Conservation (phyloP, 1,284 basidiomycete species). For the Lentinula novae-zelandiae region DNA sequence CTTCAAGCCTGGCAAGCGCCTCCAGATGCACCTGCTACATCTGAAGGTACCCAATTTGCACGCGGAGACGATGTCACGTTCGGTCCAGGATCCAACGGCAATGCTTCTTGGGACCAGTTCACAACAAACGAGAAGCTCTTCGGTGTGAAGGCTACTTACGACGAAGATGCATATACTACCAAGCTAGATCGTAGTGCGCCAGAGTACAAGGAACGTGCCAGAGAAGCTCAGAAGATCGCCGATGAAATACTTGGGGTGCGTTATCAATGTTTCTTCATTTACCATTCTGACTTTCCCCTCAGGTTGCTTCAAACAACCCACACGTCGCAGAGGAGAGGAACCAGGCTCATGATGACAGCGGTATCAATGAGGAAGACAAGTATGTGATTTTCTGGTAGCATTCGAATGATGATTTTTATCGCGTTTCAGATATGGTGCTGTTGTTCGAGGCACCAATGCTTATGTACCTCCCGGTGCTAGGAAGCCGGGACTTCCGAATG, state of each 20-base stretch:
- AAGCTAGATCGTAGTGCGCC: slow-evolving; percentile 83
- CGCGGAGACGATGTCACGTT: slow-evolving; percentile 67
- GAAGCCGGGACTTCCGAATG: slow-evolving; percentile 26
- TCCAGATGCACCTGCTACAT: slow-evolving; percentile 22
- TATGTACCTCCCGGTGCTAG: slow-evolving; percentile 91
- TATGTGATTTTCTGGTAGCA: slow-evolving; percentile 33
- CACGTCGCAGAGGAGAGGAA: slow-evolving; percentile 93
- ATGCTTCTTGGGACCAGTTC: slow-evolving; percentile 90
- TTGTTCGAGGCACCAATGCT: slow-evolving; percentile 83
- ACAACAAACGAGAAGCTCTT: slow-evolving; percentile 91
- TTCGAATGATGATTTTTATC: slow-evolving; percentile 15
- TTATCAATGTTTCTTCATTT: slow-evolving; percentile 18
- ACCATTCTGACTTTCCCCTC: slow-evolving; percentile 2
- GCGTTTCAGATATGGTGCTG: slow-evolving; percentile 79
- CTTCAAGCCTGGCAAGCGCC: slow-evolving; percentile 76
- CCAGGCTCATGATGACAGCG: slow-evolving; percentile 59
- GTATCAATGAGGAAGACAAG: slow-evolving; percentile 94
- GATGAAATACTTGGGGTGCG: slow-evolving; percentile 85
- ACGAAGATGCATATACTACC: slow-evolving; percentile 95
- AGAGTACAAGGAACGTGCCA: slow-evolving; percentile 88
- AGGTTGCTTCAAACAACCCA: slow-evolving; percentile 71
- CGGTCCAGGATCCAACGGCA: slow-evolving; percentile 39
- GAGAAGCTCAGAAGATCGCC: slow-evolving; percentile 84
- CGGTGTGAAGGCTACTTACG: slow-evolving; percentile 88
- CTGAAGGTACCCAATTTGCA: slow-evolving; percentile 17